Base-by-base conservation (phyloP, 768 basidiomycete species). In the Suillus subaureus region DNA sequence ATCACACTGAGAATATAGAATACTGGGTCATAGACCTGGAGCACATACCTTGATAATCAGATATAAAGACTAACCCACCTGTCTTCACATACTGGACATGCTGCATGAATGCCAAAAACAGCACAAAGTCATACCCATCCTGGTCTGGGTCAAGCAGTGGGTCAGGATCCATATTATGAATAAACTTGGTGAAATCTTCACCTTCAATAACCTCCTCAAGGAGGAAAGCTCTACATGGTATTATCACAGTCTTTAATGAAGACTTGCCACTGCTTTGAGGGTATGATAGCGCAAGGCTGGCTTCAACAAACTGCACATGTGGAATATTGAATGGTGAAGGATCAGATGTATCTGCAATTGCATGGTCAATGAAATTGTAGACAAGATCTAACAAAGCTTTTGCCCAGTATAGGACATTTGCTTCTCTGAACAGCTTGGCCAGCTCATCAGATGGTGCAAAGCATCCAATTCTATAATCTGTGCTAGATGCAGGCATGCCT, bases 11-110 rank as follows among this genome's bases (percentile, higher is more conserved):
- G n/a, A n/a, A n/a, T n/a, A n/a, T n/a, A n/a, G n/a, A n/a, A n/a
- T n/a, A n/a, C n/a, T n/a, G n/a, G n/a, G n/a, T n/a, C n/a, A n/a
- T n/a, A n/a, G n/a, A n/a, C n/a, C n/a, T n/a, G n/a, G n/a, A n/a
- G n/a, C n/a, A n/a, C n/a, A 45, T 57, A 65, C 64, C 67, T 58
- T 68, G 67, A 42, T 66, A 67, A n/a, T 69, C 63, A 5, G 68
- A 64, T 16, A 67, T 62, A 16, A 61, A 69, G 2, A 33, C 55
- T 2, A 45, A 47, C 1, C 62, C 61, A 11, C 52, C 9, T 0
- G 66, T 64, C n/a, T 52, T 58, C 23, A 52, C 2, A 40, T 66
- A 69, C 15, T 69, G 68, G 11, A 69, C 55, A 37, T 67, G 68
- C 35, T 69, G 68, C 2, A 56, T 69, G 28, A 69, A 69, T 0